These are phyloP conservation scores for Debaryomyces subglobosus DNA, from an alignment of 1,139 yeast genomes.

Conservation along the genomic window DNA sequence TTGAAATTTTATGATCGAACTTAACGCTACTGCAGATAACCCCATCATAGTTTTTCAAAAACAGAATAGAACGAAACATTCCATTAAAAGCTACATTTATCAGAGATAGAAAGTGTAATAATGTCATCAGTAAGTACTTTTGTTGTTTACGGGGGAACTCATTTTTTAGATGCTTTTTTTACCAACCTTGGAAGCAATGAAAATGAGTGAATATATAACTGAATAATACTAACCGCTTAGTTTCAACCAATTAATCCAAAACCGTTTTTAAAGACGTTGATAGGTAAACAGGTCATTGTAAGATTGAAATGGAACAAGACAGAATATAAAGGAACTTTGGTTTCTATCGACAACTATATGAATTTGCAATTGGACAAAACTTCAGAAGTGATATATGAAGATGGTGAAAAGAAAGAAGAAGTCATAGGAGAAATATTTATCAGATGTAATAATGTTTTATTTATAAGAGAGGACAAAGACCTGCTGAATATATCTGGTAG, in stretches of 20 bases:
- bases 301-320: conserved; percentile 90
- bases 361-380: conserved; percentile 78
- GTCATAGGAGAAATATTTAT: conserved; percentile 81
- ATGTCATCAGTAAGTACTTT: conserved; percentile 24
- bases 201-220: background rate
- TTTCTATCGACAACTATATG: conserved; percentile 91
- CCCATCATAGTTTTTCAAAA: conserved; percentile 2
- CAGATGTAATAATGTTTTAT: conserved; percentile 78
- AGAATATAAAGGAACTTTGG: conserved; percentile 82
- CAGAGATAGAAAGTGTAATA: background rate
- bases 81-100: background rate
- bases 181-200: background rate
- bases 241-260: conserved; percentile 86
- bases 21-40: conserved; percentile 4
- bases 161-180: background rate
- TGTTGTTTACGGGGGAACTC: background rate
- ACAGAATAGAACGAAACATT: background rate
- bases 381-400: conserved; percentile 58
- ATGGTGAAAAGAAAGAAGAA: conserved; percentile 48
- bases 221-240: conserved; percentile 30
- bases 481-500: background rate
- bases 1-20: background rate
- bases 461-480: conserved; percentile 48
- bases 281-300: conserved; percentile 75
- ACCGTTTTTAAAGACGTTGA: conserved; percentile 79